Base-by-base conservation (phyloP, 805 yeast genomes). In the Candida tibetensis region DNA sequence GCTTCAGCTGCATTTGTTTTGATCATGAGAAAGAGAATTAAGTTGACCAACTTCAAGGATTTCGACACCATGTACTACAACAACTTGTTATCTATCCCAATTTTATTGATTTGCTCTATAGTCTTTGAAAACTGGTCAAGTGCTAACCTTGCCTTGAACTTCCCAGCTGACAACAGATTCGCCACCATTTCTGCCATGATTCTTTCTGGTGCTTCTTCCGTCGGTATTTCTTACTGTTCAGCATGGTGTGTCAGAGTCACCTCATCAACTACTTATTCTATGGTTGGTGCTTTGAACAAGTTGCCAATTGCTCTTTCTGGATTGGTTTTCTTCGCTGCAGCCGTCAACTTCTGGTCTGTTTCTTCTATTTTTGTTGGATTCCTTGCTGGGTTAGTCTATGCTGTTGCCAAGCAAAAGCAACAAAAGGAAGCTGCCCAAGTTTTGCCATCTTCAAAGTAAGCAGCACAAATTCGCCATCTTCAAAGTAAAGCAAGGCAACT, bases 191-290 rank as follows among this genome's bases (percentile, higher is more conserved):
- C 82, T 31, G 82, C 88, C 53, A 90, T 93, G 96, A 56, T 93
- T 46, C 77, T 91, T 59, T 87, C 96, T 26, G 99, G 99, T 66
- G 78, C 86, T 52, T 83, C 95, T 31, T 84, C 97, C 22, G 95
- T 93, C 37, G 97, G 95, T 71, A 93, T 93, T 62, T 91, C 98
- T 31, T 93, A 93, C 79, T 88, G 96, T 68, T 89, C 98, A 9
- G 99, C 97, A 45, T 93, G 99, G 99, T 93, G 99, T 79, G 95
- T 93, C 49, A 87, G 99, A 72, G 98, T 93, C 48, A 93, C 99
- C 30, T 88, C 97, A 16, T 90, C 98, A 18, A 93, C 99, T 39
- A 93, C 99, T 39, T 93, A 93, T 73, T 88, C 96, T 38, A 93
- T 93, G 99, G 98, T 93, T 42, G 99, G 99, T 65, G 99, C 99